phyloP scores from a whole-genome alignment of 1,139 yeast genomes.

The Arxiozyma bovina region DNA sequence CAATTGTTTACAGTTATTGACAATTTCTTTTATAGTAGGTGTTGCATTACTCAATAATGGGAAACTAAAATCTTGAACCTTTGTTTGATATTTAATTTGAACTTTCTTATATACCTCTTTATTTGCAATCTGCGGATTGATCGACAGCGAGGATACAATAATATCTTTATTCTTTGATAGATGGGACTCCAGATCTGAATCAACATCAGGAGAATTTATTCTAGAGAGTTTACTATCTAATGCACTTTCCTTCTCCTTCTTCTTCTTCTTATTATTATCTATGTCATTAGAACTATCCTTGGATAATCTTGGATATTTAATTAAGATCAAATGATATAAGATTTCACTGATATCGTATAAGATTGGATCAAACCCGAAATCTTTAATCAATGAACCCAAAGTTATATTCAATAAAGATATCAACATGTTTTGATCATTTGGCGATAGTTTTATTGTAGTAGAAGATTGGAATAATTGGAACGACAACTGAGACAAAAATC shows the following conservation, averaged over 20 bases:
- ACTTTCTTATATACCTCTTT: constrained; percentile 27
- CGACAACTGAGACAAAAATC: background rate
- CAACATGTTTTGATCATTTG: constrained; percentile 11
- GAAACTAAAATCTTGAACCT: constrained; percentile 27
- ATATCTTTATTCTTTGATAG: constrained; percentile 5
- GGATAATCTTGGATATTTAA: constrained; percentile 8
- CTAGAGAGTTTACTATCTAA: background rate
- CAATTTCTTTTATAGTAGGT: constrained; percentile 28
- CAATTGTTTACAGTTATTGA: constrained; percentile 25
- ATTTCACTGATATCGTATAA: constrained; percentile 57
- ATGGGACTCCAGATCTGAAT: background rate
- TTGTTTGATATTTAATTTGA: constrained; percentile 23
- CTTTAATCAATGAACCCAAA: constrained; percentile 64
- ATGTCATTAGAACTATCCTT: background rate
- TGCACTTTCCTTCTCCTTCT: background rate
- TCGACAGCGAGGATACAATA: constrained; percentile 24
- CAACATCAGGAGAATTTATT: background rate
- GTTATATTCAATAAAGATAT: constrained; percentile 39
- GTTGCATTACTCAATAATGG: constrained; percentile 30
- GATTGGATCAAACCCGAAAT: constrained; percentile 67
- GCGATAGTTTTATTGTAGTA: constrained; percentile 7
- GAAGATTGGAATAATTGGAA: constrained; percentile 4
- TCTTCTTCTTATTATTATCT: background rate
- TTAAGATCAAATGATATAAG: constrained; percentile 46
- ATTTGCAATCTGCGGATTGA: constrained; percentile 30